These are phyloP conservation scores for Syncephalastrum racemosum DNA, from an alignment of 371 early-diverging fungal species.

Conservation along the genomic window DNA sequence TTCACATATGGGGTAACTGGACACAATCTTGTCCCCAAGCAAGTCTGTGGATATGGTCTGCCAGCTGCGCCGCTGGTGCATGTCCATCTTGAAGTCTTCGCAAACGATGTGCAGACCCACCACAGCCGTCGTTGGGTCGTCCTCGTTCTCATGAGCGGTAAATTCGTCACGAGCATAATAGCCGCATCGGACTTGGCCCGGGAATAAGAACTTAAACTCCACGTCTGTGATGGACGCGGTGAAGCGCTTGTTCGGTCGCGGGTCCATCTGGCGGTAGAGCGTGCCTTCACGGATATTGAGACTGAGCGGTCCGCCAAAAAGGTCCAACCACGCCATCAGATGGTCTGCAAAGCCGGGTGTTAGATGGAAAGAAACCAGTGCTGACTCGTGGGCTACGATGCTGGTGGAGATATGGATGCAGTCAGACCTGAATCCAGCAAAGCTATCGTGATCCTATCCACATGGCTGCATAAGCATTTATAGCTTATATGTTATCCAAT, in stretches of 20 bases:
- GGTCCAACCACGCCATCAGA: constrained; percentile 31
- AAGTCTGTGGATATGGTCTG: constrained; percentile 10
- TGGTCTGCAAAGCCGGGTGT: constrained; percentile 35
- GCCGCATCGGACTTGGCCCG: constrained; percentile 8
- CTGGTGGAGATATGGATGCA: constrained; percentile 57
- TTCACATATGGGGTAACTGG: constrained; percentile 19
- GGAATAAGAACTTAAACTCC: constrained; percentile 32
- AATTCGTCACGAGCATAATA: constrained; percentile 28
- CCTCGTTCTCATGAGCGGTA: constrained; percentile 25
- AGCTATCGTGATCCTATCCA: constrained; percentile 51
- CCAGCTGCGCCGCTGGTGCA: constrained; percentile 20
- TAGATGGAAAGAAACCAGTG: constrained; percentile 25
- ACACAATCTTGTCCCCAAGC: constrained; percentile 7
- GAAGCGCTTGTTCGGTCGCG: constrained; percentile 15
- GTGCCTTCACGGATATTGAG: constrained; percentile 30
- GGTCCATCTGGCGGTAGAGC: constrained; percentile 29
- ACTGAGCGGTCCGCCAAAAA: constrained; percentile 44
- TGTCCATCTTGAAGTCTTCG: constrained; percentile 19
- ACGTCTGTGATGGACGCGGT: too few species aligned
- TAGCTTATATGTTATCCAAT: constrained; percentile 5
- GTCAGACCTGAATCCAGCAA: constrained; percentile 60
- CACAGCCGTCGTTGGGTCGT: constrained; percentile 10
- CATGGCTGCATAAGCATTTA: neutral
- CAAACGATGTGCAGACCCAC: constrained; percentile 23
- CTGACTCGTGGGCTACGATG: constrained; percentile 21